Evolutionary conservation across 495 filamentous ascomycete genomes (phyloP), one percentile per base, ranked within the genome.

Genomic region (Beverwykella pulmonaria): DNA sequence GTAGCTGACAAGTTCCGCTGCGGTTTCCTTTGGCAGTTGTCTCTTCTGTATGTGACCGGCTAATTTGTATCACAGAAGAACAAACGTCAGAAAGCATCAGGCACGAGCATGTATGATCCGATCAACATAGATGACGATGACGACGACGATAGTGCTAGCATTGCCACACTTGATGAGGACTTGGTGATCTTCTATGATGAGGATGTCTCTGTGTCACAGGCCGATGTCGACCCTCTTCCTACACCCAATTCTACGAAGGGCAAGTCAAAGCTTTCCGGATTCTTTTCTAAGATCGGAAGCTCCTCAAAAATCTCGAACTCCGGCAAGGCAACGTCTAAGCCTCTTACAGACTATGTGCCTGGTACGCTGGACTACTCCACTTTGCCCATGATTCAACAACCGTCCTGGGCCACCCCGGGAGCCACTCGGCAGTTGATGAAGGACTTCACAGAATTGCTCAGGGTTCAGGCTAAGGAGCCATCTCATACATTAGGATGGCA

Each of bases 401-500:
- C 93, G 1, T 77, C 82, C 1, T 92, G 90, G 75, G 90, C 91
- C n/a, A 89, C 85, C 9, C 71, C 76, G 0, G 44, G 73, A 2
- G 89, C 90, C 0, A 89, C 86, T 5, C 86, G 82, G 62, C 73
- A 82, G 1, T 80, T 97, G 0, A 81, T 85, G 41, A 79, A 79
- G 20, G 88, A 91, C 57, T 79, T 97, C 10, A 77, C 79, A 41
- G 76, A 75, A 15, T 78, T 90, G 0, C 73, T 92, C 3, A 82
- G 87, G 67, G 67, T 85, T n/a, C 92, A 96, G 70, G 61, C 84
- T 12, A 78, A 71, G 32, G 84, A 83, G 9, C 83, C 87, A 1
- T 77, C 87, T 6, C 82, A 89, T 65, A 84, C 91, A 65, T 82
- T 96, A 0, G 93, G 93, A 17, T 97, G 92, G 91, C 93, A 92